Conservation (phyloP, 768 basidiomycete genomes). For the Lentinula boryana region DNA sequence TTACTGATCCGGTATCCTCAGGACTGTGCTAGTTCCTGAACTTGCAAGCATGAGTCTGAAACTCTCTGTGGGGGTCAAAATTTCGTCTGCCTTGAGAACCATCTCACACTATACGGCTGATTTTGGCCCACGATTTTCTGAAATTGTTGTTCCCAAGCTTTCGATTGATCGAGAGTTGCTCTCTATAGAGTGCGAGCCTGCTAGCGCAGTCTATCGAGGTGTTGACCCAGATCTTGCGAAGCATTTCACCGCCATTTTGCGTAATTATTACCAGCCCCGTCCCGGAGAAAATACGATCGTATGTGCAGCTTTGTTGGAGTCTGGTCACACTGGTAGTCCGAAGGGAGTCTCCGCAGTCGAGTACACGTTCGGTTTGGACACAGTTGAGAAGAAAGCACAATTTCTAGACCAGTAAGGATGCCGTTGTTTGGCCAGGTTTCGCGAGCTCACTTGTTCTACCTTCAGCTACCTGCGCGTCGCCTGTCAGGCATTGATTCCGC, state of each 20-base stretch:
- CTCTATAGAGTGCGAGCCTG: slow-evolving; percentile 39
- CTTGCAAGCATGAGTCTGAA: slow-evolving; percentile 42
- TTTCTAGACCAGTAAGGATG: slow-evolving; percentile 41
- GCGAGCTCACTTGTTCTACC: background rate
- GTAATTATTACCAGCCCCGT: slow-evolving; percentile 33
- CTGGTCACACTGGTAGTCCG: slow-evolving; percentile 36
- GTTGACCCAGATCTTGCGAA: slow-evolving; percentile 41
- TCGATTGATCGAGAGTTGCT: slow-evolving; percentile 35
- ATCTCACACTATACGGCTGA: slow-evolving; percentile 55
- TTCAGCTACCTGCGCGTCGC: slow-evolving; percentile 45
- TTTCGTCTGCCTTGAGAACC: slow-evolving; percentile 52
- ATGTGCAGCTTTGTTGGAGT: slow-evolving; percentile 47
- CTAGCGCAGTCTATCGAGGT: slow-evolving; percentile 39
- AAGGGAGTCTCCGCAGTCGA: slow-evolving; percentile 40
- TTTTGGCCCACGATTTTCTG: slow-evolving; percentile 52
- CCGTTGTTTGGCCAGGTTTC: background rate
- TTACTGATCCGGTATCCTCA: background rate
- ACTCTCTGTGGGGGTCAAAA: slow-evolving; percentile 48
- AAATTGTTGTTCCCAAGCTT: slow-evolving; percentile 43
- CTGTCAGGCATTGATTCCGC: slow-evolving; percentile 45
- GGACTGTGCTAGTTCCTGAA: slow-evolving; percentile 42
- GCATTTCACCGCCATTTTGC: slow-evolving; percentile 46
- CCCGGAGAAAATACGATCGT: slow-evolving; percentile 41
- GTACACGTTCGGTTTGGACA: slow-evolving; percentile 39
- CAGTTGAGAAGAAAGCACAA: slow-evolving; percentile 34